phyloP scores from a whole-genome alignment of 768 basidiomycete genomes.

The Daedaleopsis nitida region DNA sequence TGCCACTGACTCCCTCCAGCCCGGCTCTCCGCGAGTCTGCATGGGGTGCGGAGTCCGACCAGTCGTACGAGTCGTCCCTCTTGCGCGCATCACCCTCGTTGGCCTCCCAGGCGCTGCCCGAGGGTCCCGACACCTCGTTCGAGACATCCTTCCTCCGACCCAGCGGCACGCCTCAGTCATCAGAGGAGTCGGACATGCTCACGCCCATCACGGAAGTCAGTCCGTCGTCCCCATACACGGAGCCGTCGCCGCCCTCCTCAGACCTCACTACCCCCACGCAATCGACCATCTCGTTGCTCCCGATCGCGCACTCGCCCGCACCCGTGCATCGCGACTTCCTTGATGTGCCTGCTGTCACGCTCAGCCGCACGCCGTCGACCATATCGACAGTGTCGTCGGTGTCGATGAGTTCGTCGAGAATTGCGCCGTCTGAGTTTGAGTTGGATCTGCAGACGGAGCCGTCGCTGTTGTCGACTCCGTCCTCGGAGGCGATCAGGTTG shows the following conservation, averaged over 20 bases:
- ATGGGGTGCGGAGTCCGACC: slow-evolving; percentile 67
- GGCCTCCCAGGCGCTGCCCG: slow-evolving; percentile 50
- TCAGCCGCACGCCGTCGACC: slow-evolving; percentile 31
- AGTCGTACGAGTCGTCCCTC: slow-evolving; percentile 78
- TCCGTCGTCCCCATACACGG: slow-evolving; percentile 25
- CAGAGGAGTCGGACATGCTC: slow-evolving; percentile 29
- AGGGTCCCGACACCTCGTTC: slow-evolving; percentile 63
- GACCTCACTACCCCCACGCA: slow-evolving; percentile 30
- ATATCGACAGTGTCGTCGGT: slow-evolving; percentile 34
- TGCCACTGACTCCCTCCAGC: slow-evolving; percentile 40
- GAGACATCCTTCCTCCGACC: slow-evolving; percentile 78
- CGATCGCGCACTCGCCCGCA: slow-evolving; percentile 33
- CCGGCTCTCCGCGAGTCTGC: slow-evolving; percentile 43
- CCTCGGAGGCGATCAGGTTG: slow-evolving; percentile 21
- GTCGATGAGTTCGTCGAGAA: slow-evolving; percentile 33
- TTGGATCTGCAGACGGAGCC: slow-evolving; percentile 55
- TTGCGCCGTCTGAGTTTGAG: slow-evolving; percentile 25
- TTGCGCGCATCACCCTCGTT: slow-evolving; percentile 71
- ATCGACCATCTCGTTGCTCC: slow-evolving; percentile 33
- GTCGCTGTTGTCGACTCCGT: slow-evolving; percentile 53
- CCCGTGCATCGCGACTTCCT: slow-evolving; percentile 21
- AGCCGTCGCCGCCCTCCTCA: slow-evolving; percentile 32
- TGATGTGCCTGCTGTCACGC: slow-evolving; percentile 7
- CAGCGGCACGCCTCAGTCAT: slow-evolving; percentile 39
- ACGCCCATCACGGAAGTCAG: slow-evolving; percentile 37